A percentile compares a stretch with the other conserved stretches of the same genome.
These are phyloP conservation scores for Knoxdaviesia capensis DNA, from an alignment of 2,329 filamentous ascomycete genomes.

Conservation along the genomic window DNA sequence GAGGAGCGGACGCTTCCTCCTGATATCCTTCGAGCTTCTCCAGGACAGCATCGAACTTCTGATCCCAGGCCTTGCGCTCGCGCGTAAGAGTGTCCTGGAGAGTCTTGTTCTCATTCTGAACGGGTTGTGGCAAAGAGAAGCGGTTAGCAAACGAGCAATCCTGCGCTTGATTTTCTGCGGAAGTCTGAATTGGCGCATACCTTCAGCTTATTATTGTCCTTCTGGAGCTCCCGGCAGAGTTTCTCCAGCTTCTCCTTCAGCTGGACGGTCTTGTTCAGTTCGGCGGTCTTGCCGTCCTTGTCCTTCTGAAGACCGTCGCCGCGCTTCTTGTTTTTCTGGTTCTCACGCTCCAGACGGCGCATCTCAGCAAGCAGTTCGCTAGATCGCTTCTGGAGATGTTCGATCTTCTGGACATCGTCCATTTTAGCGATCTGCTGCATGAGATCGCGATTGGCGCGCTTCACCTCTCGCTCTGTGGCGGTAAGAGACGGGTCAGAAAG, in stretches of 20 bases:
- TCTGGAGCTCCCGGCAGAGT: constrained; percentile 78
- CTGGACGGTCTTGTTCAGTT: constrained; percentile 73
- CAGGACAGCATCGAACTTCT: constrained; percentile 61
- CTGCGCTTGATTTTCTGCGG: neutral
- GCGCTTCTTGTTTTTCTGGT: constrained; percentile 88
- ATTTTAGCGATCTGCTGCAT: constrained; percentile 79
- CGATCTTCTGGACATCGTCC: constrained; percentile 78
- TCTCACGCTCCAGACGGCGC: constrained; percentile 87
- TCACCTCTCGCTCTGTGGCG: constrained; percentile 67
- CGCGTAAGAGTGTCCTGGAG: constrained; percentile 71
- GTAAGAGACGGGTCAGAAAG: neutral
- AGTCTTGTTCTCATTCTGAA: constrained; percentile 77
- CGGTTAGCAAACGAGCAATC: neutral
- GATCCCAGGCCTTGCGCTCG: constrained; percentile 66
- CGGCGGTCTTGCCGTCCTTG: constrained; percentile 72
- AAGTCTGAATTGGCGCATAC: constrained; percentile 22
- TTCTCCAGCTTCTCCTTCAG: constrained; percentile 97
- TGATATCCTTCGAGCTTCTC: constrained; percentile 77
- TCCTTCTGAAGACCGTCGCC: constrained; percentile 92
- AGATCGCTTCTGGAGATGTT: constrained; percentile 76
- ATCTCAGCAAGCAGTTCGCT: constrained; percentile 83
- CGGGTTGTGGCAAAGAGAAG: neutral
- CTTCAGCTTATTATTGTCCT: constrained; percentile 98
- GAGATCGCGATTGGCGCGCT: constrained; percentile 81
- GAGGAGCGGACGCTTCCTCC: constrained; percentile 65